Base-by-base conservation (phyloP, 306 rosid genomes). In the Calophaca sinica region DNA sequence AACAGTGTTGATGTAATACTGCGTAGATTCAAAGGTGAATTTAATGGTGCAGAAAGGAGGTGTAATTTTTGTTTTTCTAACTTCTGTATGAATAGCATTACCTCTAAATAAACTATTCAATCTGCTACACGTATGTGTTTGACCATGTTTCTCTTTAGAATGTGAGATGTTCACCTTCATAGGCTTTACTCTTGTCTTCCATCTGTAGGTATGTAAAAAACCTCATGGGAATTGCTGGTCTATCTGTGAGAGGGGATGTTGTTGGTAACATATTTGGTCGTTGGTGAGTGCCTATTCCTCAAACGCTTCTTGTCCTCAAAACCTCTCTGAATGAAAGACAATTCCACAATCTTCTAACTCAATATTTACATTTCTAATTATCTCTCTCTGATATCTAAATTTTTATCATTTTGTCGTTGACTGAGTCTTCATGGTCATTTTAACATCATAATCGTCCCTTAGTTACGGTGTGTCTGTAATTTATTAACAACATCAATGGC, bases 261-360 rank as follows among this genome's bases (percentile, higher is more conserved):
- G 91, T 91, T 53, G 98, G 98, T 62, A 94, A 94, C 89, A 88
- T 94, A 65, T 94, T 91, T 74, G 97, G 97, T 52, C 87, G 90
- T 41, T 94, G 96, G 97, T 91, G 79, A 87, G 96, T 86, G 65
- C 49, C 4, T 12, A 33, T 62, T 82, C 54, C n/a, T n/a, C n/a
- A n/a, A n/a, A n/a, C n/a, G n/a, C n/a, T n/a, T n/a, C n/a, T n/a
- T n/a, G n/a, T n/a, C n/a, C n/a, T n/a, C n/a, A 5, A 48, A 32
- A 35, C 1, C 48, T 68, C 4, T 42, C 48, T 5, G 9, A 54
- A 9, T 31, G 12, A 55, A 42, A 33, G 5, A 44, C 39, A n/a
- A 62, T 46, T 46, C 36, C 49, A 68, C 10, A 4, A 53, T 14
- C 75, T 79, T 75, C 53, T 20, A n/a, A 42, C 13, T 9, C 7